Conservation (phyloP, 805 yeast species). For the Metschnikowia kofuensis region DNA sequence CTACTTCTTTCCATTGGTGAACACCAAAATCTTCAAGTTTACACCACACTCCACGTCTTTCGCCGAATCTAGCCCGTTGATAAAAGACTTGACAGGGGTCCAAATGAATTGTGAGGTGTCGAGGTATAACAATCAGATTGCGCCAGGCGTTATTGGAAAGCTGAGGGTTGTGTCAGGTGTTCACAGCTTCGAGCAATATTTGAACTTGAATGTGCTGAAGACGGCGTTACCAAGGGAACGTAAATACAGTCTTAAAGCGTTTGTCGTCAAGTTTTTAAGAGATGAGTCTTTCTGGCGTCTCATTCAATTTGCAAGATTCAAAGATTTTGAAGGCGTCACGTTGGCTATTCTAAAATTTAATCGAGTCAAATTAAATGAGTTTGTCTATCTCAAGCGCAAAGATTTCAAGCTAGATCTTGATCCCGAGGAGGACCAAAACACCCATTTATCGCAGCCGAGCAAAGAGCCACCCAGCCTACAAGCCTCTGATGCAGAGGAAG, state of each 20-base stretch:
- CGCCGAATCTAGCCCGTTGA: slow-evolving; percentile 19
- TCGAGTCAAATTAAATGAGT: slow-evolving; percentile 13
- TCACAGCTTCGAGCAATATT: slow-evolving; percentile 2
- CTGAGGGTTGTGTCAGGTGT: slow-evolving; percentile 9
- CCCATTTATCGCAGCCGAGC: too few relatives aligned
- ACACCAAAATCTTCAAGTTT: slow-evolving; percentile 22
- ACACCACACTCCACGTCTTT: slow-evolving; percentile 25
- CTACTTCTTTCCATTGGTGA: slow-evolving; percentile 32
- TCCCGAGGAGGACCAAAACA: neutral
- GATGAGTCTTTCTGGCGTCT: slow-evolving; percentile 7
- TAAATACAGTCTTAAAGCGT: slow-evolving; percentile 14
- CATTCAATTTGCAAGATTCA: slow-evolving; percentile 13
- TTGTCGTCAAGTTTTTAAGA: slow-evolving; percentile 13
- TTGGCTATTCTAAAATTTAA: slow-evolving; percentile 17
- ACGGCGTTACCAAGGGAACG: slow-evolving; percentile 17
- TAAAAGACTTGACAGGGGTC: slow-evolving; percentile 6
- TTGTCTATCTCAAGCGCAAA: slow-evolving; percentile 9
- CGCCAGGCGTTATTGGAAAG: slow-evolving; percentile 9
- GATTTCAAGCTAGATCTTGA: slow-evolving; percentile 3
- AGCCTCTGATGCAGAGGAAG: too few relatives aligned
- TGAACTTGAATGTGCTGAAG: neutral
- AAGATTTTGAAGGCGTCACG: slow-evolving; percentile 7
- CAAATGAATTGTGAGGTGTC: slow-evolving; percentile 2
- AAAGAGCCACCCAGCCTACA: too few relatives aligned
- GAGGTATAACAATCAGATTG: slow-evolving; percentile 9